Evolutionary conservation across 768 basidiomycete genomes (phyloP).

Genomic region (Krasilnikovozyma curviuscula): DNA sequence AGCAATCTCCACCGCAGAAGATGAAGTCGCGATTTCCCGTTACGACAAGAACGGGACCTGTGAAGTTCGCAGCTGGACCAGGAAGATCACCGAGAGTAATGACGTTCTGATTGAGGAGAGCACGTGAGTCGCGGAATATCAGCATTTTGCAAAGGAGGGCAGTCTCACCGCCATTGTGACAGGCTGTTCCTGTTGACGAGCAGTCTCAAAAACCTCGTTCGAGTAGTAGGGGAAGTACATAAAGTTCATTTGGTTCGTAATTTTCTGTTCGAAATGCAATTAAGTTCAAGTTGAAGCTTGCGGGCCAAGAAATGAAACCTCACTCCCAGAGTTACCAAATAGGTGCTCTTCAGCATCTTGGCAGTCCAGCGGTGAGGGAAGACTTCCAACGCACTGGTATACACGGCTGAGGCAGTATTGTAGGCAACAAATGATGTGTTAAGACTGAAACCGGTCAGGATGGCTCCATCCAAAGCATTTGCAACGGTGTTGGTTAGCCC

Average conservation of each 20-base stretch:
- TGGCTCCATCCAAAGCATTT: conserved; percentile 5
- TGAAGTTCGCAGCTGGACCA: conserved; percentile 3
- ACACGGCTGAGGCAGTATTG: conserved; percentile 12
- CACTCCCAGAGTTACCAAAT: no score
- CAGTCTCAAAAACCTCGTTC: not conserved
- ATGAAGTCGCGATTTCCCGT: conserved; percentile 13
- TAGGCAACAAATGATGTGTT: conserved; percentile 4
- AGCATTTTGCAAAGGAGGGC: not conserved
- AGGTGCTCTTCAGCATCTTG: conserved; percentile 2
- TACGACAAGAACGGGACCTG: conserved; percentile 11
- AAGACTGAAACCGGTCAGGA: conserved; percentile 12
- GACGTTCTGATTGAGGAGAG: no score
- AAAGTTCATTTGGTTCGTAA: conserved; percentile 15
- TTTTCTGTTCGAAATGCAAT: no score
- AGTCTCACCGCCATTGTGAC: conserved; percentile 10
- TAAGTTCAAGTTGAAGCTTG: no score
- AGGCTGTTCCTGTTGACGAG: conserved; percentile 8
- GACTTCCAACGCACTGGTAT: conserved; percentile 5
- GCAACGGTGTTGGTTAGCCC: conserved; percentile 2
- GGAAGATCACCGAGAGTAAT: conserved; percentile 4
- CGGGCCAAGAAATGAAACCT: no score
- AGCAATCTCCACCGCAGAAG: conserved; percentile 10
- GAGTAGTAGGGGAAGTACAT: conserved; percentile 13
- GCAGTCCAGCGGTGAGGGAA: conserved; percentile 7
- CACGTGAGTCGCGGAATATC: no score